These are phyloP conservation scores for Leishmania martiniquensis DNA, from an alignment of 208 protist species.

Conservation along the genomic window DNA sequence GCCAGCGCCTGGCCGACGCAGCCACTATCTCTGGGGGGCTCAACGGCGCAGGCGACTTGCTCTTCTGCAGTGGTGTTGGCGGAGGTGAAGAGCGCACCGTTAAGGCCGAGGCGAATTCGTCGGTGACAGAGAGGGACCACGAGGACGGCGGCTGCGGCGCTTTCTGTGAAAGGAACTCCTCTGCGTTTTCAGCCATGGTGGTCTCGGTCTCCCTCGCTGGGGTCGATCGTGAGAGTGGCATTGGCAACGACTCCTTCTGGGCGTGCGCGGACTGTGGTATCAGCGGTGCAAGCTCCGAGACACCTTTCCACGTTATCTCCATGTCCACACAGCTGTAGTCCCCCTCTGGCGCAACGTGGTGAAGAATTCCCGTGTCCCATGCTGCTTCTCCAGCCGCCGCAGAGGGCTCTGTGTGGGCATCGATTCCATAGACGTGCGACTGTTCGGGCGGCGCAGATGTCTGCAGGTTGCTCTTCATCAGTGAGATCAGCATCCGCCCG, in stretches of 20 bases:
- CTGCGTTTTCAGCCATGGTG: not conserved
- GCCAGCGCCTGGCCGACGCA: not conserved
- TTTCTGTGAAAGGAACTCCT: not conserved
- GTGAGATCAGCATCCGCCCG: constrained; percentile 8
- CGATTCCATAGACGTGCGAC: not conserved
- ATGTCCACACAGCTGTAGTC: constrained; percentile 15
- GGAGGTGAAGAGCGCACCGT: not conserved
- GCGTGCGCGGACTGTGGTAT: not conserved
- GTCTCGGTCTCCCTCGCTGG: not conserved
- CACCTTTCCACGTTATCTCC: not conserved
- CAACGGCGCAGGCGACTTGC: not conserved
- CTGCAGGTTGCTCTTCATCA: not conserved
- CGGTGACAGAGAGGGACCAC: not conserved
- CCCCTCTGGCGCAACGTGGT: not conserved
- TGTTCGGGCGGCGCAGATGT: not conserved
- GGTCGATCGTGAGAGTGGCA: not conserved
- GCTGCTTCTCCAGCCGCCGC: too few relatives aligned
- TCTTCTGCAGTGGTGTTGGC: not conserved
- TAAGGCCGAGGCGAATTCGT: not conserved
- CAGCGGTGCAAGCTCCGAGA: not conserved
- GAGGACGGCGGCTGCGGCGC: not conserved
- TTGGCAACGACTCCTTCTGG: not conserved
- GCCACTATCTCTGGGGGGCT: not conserved
- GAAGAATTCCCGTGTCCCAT: not conserved
- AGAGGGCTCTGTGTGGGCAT: not conserved